Evolutionary conservation across 371 early-diverging fungal species (phyloP).

Genomic region (Mucor sp.): DNA sequence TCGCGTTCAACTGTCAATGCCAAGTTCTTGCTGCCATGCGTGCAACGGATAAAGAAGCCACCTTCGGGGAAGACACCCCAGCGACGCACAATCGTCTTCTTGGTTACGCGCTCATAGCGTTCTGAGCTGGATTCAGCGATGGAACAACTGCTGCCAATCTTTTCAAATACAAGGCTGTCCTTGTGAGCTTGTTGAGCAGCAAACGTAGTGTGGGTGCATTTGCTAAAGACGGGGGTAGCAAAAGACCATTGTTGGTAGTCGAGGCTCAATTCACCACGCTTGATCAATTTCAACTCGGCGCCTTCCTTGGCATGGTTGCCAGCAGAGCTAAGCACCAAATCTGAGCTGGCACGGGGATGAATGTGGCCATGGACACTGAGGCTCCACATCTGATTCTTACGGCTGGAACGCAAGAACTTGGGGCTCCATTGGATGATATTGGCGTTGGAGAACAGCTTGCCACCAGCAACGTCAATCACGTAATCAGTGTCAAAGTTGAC

Average conservation of each 20-base stretch:
- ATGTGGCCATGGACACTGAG: slow-evolving; percentile 49
- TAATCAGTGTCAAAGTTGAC: slow-evolving; percentile 55
- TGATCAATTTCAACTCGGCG: slow-evolving; percentile 27
- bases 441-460: slow-evolving; percentile 34
- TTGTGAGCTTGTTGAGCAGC: slow-evolving; percentile 23
- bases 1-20: slow-evolving; percentile 38
- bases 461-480: slow-evolving; percentile 57
- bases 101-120: slow-evolving; percentile 35
- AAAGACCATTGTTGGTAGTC: slow-evolving; percentile 47
- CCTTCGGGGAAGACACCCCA: slow-evolving; percentile 51
- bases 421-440: slow-evolving; percentile 44
- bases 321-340: slow-evolving; percentile 35
- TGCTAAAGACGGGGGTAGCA: slow-evolving; percentile 37
- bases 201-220: slow-evolving; percentile 15
- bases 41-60: slow-evolving; percentile 39
- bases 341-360: slow-evolving; percentile 34
- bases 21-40: slow-evolving; percentile 30
- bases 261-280: slow-evolving; percentile 28
- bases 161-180: slow-evolving; percentile 15
- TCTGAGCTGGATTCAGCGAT: slow-evolving; percentile 29
- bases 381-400: slow-evolving; percentile 52
- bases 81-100: slow-evolving; percentile 38
- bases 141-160: slow-evolving; percentile 6
- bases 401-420: slow-evolving; percentile 36
- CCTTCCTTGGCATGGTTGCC: slow-evolving; percentile 25